These are phyloP conservation scores for Pseudogymnoascus sp. DNA, from an alignment of 2,329 filamentous ascomycete genomes.

Conservation along the genomic window DNA sequence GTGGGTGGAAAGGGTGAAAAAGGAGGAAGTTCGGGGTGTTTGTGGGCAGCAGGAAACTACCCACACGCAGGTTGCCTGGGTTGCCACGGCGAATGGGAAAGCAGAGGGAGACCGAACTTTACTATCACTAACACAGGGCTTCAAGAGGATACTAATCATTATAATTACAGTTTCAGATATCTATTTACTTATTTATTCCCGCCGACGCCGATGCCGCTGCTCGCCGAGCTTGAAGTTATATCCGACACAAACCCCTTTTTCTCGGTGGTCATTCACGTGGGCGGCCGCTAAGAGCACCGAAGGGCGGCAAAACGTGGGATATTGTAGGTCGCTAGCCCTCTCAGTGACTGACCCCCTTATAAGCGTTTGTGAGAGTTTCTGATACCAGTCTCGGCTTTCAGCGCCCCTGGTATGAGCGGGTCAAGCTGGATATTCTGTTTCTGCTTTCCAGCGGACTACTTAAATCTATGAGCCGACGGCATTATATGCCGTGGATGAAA, in stretches of 20 bases:
- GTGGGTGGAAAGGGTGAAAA: conserved; percentile 1
- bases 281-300: background rate
- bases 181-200: background rate
- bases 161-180: background rate
- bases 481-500: background rate
- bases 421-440: background rate
- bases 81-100: background rate
- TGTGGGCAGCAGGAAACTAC: background rate
- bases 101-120: background rate
- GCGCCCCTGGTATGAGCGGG: background rate
- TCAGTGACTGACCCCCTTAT: background rate
- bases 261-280: background rate
- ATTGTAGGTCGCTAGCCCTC: background rate
- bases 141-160: background rate
- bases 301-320: background rate
- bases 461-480: background rate
- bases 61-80: background rate
- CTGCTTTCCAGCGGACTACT: background rate
- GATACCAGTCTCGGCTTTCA: background rate
- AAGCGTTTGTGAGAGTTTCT: background rate
- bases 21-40: background rate
- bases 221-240: conserved; percentile 3
- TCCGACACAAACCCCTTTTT: background rate
- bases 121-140: background rate
- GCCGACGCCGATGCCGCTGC: background rate